These are phyloP conservation scores for Handroanthus guayacan DNA, from an alignment of 257 asterid species.

Conservation along the genomic window DNA sequence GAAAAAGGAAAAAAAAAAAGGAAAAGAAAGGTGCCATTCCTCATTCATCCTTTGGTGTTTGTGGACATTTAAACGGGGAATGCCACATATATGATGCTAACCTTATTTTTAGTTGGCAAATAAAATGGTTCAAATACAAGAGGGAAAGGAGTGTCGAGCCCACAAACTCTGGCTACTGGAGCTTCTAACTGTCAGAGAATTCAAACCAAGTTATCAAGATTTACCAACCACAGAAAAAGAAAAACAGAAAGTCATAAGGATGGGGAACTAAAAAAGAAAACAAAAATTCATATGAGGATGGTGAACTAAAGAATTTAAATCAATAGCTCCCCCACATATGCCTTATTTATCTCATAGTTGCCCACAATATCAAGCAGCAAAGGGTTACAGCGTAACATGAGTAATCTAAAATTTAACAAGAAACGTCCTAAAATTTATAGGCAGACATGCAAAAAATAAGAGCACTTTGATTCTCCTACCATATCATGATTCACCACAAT, in stretches of 20 bases:
- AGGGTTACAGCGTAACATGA: neutral
- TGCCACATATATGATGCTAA: constrained; percentile 25
- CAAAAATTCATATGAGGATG: neutral
- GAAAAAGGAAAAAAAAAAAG: neutral
- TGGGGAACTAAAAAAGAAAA: neutral
- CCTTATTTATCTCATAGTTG: neutral
- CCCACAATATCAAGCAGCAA: too few species aligned
- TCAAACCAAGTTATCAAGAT: constrained; percentile 8
- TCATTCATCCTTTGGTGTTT: neutral
- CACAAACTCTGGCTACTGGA: constrained; percentile 93
- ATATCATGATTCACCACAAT: too few species aligned
- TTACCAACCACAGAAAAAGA: neutral
- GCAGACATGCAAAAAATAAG: neutral
- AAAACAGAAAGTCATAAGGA: neutral
- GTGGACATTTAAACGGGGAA: neutral
- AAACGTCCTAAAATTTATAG: too few species aligned
- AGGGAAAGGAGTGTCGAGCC: constrained; percentile 95
- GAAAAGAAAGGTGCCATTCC: neutral
- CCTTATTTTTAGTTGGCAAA: constrained; percentile 95
- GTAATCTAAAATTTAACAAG: neutral
- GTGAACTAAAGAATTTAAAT: neutral
- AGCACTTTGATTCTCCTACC: too few species aligned
- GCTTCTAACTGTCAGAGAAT: constrained; percentile 80
- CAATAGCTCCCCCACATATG: neutral
- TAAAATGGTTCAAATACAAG: constrained; percentile 94